A percentile compares a stretch with the other conserved stretches of the same genome.
phyloP scores from a whole-genome alignment of 129 eudicot genomes.

The Flaveria trinervia region DNA sequence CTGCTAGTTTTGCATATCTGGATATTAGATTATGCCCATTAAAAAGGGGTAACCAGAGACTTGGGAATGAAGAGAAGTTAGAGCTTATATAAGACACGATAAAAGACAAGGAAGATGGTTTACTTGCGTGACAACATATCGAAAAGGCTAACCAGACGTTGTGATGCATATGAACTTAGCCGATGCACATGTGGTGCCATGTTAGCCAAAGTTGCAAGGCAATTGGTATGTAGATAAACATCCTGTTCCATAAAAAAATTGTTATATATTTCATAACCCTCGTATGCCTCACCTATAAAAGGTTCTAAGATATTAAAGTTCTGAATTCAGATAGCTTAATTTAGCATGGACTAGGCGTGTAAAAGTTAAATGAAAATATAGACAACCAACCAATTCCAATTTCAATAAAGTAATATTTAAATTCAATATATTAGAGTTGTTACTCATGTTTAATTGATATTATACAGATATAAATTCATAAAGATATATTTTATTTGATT shows the following conservation, averaged over 20 bases:
- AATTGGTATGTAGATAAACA: conserved; percentile 96
- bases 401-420: conserved; percentile 1
- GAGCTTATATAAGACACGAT: conserved; percentile 12
- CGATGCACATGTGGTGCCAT: conserved; percentile 98
- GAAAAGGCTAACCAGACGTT: conserved; percentile 89
- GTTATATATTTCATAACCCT: conserved; percentile 2
- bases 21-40: conserved; percentile 20
- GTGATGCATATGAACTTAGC: conserved; percentile 89
- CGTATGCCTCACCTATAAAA: background rate
- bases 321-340: conserved; percentile 5
- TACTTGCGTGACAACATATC: conserved; percentile 96
- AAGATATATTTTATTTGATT: background rate
- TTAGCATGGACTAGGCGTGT: conserved; percentile 12
- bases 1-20: conserved; percentile 94
- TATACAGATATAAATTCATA: background rate
- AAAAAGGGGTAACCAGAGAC: conserved; percentile 7
- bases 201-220: conserved; percentile 92
- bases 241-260: conserved; percentile 56
- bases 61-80: conserved; percentile 11
- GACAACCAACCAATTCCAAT: background rate
- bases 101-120: conserved; percentile 31
- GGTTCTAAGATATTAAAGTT: background rate
- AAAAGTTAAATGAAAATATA: background rate
- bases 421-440: conserved; percentile 6
- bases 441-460: background rate